Percentiles rank a stretch among this genome's conserved stretches.
phyloP scores from a whole-genome alignment of 2,329 filamentous ascomycete species.

The Dothiorella sarmentorum region DNA sequence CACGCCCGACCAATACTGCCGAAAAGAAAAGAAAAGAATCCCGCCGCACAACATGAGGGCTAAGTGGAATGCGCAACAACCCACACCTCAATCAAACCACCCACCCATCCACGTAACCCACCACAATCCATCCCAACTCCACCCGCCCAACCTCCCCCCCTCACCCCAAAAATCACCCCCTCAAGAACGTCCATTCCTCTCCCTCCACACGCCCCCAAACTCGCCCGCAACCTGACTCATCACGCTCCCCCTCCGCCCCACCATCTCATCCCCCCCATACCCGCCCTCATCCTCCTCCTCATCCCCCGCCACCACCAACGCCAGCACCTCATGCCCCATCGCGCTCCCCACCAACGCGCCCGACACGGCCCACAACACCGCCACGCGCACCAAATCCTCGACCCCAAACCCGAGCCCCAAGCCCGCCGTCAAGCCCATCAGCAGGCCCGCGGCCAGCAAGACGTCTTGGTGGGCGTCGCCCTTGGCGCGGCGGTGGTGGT shows the following conservation, averaged over 20 bases:
- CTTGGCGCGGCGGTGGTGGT: background rate
- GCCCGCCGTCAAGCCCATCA: background rate
- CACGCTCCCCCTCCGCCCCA: background rate
- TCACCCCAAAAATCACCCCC: no score
- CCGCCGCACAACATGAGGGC: no score
- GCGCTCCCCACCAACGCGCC: background rate
- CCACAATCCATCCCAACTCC: no score
- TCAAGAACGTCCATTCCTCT: background rate
- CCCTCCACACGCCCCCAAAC: conserved; percentile 5
- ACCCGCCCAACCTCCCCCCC: no score
- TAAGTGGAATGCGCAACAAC: no score
- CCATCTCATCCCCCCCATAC: background rate
- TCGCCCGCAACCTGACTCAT: background rate
- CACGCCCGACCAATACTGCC: no score
- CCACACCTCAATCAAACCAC: no score
- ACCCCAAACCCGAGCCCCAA: background rate
- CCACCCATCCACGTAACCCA: no score
- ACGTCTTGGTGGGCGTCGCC: conserved; percentile 7
- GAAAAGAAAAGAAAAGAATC: no score
- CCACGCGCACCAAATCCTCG: background rate
- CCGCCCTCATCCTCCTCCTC: background rate
- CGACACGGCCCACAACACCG: background rate
- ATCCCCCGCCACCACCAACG: background rate
- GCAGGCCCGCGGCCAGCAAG: background rate
- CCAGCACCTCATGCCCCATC: conserved; percentile 1